phyloP scores from a whole-genome alignment of 1,139 yeast species.

The Saccharomyces hybrid region DNA sequence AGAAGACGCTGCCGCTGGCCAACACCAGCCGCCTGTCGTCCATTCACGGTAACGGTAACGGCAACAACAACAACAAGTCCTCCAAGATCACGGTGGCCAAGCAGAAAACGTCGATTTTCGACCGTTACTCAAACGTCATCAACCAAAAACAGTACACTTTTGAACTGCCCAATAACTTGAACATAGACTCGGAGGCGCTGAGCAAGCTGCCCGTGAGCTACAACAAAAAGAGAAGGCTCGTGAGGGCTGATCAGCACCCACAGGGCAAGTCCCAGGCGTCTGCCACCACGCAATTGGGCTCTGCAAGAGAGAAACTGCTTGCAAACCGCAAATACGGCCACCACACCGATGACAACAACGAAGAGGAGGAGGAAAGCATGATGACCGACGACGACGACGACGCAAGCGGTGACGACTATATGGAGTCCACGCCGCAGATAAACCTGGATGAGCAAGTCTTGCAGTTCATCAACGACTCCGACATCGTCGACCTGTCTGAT shows the following conservation, averaged over 20 bases:
- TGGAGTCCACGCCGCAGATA: slow-evolving; percentile 35
- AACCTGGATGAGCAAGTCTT: slow-evolving; percentile 63
- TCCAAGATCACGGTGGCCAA: slow-evolving; percentile 47
- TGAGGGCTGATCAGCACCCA: slow-evolving; percentile 22
- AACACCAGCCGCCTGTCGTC: slow-evolving; percentile 1
- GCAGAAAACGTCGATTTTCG: slow-evolving; percentile 45
- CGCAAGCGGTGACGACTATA: slow-evolving; percentile 32
- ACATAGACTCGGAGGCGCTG: slow-evolving; percentile 13
- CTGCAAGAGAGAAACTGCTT: slow-evolving; percentile 19
- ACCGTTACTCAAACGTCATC: slow-evolving; percentile 30
- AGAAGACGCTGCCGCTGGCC: slow-evolving; percentile 4
- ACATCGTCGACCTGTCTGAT: slow-evolving; percentile 69
- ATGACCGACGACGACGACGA: slow-evolving; percentile 26
- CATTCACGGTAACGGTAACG: neutral
- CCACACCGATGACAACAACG: slow-evolving; percentile 18
- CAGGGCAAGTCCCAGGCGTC: neutral
- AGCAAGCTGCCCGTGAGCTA: slow-evolving; percentile 9
- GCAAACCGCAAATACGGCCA: slow-evolving; percentile 12
- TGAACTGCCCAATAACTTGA: neutral
- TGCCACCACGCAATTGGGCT: slow-evolving; percentile 17
- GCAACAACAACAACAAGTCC: too few relatives aligned
- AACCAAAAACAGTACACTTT: slow-evolving; percentile 11
- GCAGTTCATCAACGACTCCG: slow-evolving; percentile 71
- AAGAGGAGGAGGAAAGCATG: slow-evolving; percentile 28
- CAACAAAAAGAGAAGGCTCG: slow-evolving; percentile 25